Base-by-base conservation (phyloP, 202 grass and related monocot genomes). In the Zizania palustris region DNA sequence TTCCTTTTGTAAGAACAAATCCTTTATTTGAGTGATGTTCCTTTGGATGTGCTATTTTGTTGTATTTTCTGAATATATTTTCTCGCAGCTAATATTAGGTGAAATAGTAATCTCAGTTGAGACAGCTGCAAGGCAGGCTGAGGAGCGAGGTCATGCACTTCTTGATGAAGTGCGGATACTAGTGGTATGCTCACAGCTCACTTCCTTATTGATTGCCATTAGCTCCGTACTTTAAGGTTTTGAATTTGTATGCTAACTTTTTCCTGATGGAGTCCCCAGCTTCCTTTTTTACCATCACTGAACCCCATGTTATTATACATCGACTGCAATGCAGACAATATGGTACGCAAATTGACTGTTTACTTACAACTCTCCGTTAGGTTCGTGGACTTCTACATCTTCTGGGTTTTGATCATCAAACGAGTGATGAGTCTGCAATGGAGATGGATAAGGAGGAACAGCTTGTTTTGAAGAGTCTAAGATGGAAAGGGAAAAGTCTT, bases 141-240 rank as follows among this genome's bases (percentile, higher is more conserved):
- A 93, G 81, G 96, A 90, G 74, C 86, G 22, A 86, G 91, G 95
- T 28, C 80, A 92, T 79, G 80, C 87, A 6, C 89, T 99, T 93
- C 87, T 99, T 67, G 96, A 99, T 85, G 96, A 96, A 96, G 74
- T 96, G 60, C 87, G 96, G 60, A 75, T 90, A 50, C 87, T 93
- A n/a, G 83, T 87, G 85, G 96, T 98, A 83, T 71, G 82, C 57
- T 80, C 28, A 28, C 28, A 28, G 28, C 28, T 28, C 51, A 41
- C 36, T 72, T 83, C 13, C 19, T 51, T 54, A 65, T 28, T 33
- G 9, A 39, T 78, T 62, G 20, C 13, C 41, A 60, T 72, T 45
- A 77, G 38, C 9, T 46, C 11, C 7, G 19, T 4, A 0, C 9
- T 18, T 69, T 57, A 76, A 22, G 34, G 61, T 21, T 76, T 62